These are phyloP conservation scores for Orbilia blumenaviensis DNA, from an alignment of 2,329 filamentous ascomycete species.

Conservation along the genomic window DNA sequence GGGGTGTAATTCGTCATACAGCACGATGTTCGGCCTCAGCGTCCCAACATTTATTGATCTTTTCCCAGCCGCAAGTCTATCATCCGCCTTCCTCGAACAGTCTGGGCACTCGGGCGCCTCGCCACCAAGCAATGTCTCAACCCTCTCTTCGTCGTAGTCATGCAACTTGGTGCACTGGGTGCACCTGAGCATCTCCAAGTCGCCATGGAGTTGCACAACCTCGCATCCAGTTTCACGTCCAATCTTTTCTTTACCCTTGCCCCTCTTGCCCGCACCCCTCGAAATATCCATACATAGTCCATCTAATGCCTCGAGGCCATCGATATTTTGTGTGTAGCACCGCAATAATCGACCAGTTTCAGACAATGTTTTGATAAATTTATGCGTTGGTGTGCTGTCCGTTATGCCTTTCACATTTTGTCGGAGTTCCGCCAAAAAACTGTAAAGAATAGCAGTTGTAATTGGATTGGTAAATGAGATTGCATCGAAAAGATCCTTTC, in stretches of 20 bases:
- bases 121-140: conserved; percentile 65
- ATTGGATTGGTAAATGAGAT: conserved; percentile 75
- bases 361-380: conserved; percentile 73
- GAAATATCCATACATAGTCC: conserved; percentile 72
- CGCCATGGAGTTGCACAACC: conserved; percentile 75
- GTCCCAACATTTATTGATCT: conserved; percentile 74
- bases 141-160: conserved; percentile 65
- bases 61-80: conserved; percentile 72
- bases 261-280: conserved; percentile 70
- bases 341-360: conserved; percentile 74
- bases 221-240: conserved; percentile 48
- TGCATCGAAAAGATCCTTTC: conserved; percentile 75
- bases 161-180: conserved; percentile 60
- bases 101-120: conserved; percentile 74
- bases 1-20: conserved; percentile 79
- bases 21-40: conserved; percentile 75
- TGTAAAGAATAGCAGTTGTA: conserved; percentile 76
- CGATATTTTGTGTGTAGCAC: conserved; percentile 80
- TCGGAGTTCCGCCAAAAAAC: conserved; percentile 74
- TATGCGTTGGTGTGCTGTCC: conserved; percentile 72
- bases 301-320: conserved; percentile 76
- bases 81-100: conserved; percentile 71
- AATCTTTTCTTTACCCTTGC: conserved; percentile 55
- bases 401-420: conserved; percentile 70
- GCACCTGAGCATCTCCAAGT: conserved; percentile 72